Percentiles rank a stretch among this genome's conserved stretches.
These are phyloP conservation scores for Mycosphaerella sp. DNA, from an alignment of 2,329 filamentous ascomycete species.

Conservation along the genomic window DNA sequence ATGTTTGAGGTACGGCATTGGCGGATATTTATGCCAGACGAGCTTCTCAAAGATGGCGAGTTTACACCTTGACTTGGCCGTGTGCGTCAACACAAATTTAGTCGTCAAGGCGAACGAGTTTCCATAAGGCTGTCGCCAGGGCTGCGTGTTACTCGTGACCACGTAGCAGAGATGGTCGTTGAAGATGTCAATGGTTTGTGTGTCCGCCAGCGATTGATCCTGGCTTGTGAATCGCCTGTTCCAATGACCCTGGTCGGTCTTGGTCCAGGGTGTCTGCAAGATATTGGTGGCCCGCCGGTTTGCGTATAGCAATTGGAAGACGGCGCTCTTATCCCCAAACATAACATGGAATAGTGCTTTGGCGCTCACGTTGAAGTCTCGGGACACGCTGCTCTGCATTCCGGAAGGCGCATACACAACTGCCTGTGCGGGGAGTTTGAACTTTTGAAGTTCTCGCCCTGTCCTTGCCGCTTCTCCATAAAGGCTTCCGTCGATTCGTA, in stretches of 20 bases:
- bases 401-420: slow-evolving; percentile 78
- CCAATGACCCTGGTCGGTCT: slow-evolving; percentile 51
- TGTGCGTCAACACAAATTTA: slow-evolving; percentile 89
- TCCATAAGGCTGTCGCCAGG: slow-evolving; percentile 81
- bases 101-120: slow-evolving; percentile 73
- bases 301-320: slow-evolving; percentile 86
- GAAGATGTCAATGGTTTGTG: slow-evolving; percentile 70
- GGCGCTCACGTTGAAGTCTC: slow-evolving; percentile 81
- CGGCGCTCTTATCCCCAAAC: slow-evolving; percentile 91
- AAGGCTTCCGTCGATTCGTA: slow-evolving; percentile 58
- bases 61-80: slow-evolving; percentile 87
- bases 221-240: slow-evolving; percentile 59
- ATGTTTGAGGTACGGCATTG: slow-evolving; percentile 38
- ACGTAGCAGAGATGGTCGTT: slow-evolving; percentile 59
- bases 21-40: slow-evolving; percentile 63
- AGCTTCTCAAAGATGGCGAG: slow-evolving; percentile 80
- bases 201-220: slow-evolving; percentile 56
- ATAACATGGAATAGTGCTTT: slow-evolving; percentile 95
- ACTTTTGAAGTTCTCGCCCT: slow-evolving; percentile 55
- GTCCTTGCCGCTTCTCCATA: slow-evolving; percentile 42
- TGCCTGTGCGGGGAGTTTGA: slow-evolving; percentile 74
- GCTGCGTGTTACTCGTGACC: slow-evolving; percentile 56
- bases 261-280: slow-evolving; percentile 77
- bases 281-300: slow-evolving; percentile 72
- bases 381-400: slow-evolving; percentile 70